Conservation (phyloP, 495 filamentous ascomycete species). For the Penicillium pulvis region DNA sequence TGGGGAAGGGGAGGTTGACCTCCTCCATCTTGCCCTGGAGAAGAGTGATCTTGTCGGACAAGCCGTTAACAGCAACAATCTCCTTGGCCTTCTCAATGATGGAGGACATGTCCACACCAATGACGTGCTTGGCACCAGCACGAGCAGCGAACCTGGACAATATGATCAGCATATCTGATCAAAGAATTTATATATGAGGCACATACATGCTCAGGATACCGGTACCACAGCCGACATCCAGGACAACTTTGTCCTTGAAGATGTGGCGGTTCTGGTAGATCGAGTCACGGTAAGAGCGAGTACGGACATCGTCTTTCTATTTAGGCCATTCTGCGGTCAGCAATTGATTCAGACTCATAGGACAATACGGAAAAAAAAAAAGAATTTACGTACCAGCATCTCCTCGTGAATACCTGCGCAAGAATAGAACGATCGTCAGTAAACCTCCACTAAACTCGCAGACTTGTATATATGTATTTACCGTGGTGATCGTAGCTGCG, state of each 20-base stretch:
- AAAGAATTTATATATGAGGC: conserved; percentile 8
- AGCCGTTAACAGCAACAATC: conserved; percentile 84
- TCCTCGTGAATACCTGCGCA: conserved; percentile 90
- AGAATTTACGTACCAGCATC: conserved; percentile 77
- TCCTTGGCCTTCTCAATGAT: conserved; percentile 95
- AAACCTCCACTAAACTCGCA: conserved; percentile 2
- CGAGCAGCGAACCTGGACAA: conserved; percentile 85
- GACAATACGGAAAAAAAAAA: not conserved
- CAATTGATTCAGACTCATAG: not conserved
- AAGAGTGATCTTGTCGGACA: conserved; percentile 82
- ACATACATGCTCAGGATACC: conserved; percentile 82
- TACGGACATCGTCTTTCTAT: conserved; percentile 98
- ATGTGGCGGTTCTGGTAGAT: conserved; percentile 95
- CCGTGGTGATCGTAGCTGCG: conserved; percentile 93
- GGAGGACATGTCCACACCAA: conserved; percentile 95
- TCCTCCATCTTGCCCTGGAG: conserved; percentile 98
- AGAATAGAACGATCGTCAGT: conserved; percentile 25
- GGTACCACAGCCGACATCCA: conserved; percentile 97
- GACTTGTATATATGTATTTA: conserved; percentile 38
- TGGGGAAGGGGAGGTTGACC: conserved; percentile 77
- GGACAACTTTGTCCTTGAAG: conserved; percentile 96
- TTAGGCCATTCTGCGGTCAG: conserved; percentile 4
- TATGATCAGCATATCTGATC: not conserved
- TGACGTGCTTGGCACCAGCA: conserved; percentile 90
- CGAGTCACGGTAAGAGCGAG: conserved; percentile 90